Evolutionary conservation across 371 early-diverging fungal species (phyloP), one percentile per base, ranked within the genome.

Genomic region (Aphelidium insulamus): DNA sequence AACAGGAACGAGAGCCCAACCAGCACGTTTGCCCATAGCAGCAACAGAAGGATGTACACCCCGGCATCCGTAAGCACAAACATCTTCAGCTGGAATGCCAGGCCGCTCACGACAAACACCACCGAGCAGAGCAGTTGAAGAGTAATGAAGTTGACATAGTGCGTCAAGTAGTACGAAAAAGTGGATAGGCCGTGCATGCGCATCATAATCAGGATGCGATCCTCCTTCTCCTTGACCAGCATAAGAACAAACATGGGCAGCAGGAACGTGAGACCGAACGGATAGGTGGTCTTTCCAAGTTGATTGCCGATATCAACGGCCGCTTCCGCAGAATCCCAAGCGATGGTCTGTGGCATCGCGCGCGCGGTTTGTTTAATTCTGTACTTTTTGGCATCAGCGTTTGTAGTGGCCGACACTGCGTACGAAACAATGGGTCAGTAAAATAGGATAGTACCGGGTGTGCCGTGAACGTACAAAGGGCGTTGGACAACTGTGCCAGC

Each of bases 181-280:
- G 54, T 34, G 39, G 57, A 69, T 40, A 77, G 49, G 26, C 76
- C 75, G 43, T 74, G 72, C 75, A 75, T 73, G 41, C 49, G 43
- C 72, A 75, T 72, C 73, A 75, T 75, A 28, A 69, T 51, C 15
- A 67, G 38, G 23, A 75, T 66, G 10, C 71, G 46, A 12, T 65
- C 63, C 38, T 75, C 76, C 46, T 75, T 73, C 40, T 72, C 72
- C 38, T 61, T 58, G 26, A 74, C 75, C 3, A 76, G 43, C 15
- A 50, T 59, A 22, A 74, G 53, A 4, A 66, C 66, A 49, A 76
- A 76, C 19, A 72, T 69, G 4, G 76, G 74, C 18, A 77, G 40
- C 44, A 77, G 39, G 49, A 77, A 77, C 4, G 62, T 58, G 7
- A 77, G 54, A n/a, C 72, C 78, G 37, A 73, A 77, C 16, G 78